Conservation (phyloP, 2,329 filamentous ascomycete species). For the Aciculosporium take region DNA sequence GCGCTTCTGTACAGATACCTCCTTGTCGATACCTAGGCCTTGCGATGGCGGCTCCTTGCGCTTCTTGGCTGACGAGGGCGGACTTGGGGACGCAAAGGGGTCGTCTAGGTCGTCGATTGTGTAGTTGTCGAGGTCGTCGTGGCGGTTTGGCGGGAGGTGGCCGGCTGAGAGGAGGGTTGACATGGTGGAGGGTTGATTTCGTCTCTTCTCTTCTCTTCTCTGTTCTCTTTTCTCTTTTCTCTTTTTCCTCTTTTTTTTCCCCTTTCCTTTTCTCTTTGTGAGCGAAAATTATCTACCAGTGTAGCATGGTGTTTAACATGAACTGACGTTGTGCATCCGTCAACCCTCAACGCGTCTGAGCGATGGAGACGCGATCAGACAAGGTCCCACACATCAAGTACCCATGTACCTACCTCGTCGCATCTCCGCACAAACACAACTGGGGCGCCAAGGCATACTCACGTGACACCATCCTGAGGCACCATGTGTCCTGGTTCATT, state of each 20-base stretch:
- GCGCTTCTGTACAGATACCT: conserved; percentile 69
- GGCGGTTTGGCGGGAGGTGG: conserved; percentile 8
- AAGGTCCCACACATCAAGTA: not conserved
- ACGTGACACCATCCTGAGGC: conserved; percentile 21
- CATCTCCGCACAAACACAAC: conserved; percentile 4
- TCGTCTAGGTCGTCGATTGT: conserved; percentile 44
- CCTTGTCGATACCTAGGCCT: conserved; percentile 68
- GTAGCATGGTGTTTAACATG: too few species aligned
- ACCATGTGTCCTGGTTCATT: conserved; percentile 9
- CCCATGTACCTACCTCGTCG: not conserved
- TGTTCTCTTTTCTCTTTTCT: too few species aligned
- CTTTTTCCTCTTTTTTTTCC: too few species aligned
- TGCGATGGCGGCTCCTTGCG: conserved; percentile 31
- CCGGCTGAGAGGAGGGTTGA: conserved; percentile 12
- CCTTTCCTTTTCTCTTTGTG: too few species aligned
- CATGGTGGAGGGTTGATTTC: conserved; percentile 12
- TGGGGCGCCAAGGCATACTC: conserved; percentile 1
- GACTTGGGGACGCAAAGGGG: conserved; percentile 33
- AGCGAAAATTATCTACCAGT: too few species aligned
- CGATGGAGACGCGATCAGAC: conserved; percentile 4
- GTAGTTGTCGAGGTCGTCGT: conserved; percentile 64
- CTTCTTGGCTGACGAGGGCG: conserved; percentile 29
- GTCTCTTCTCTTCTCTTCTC: too few species aligned
- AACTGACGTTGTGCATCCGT: too few species aligned
- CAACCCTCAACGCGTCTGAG: not conserved